These are phyloP conservation scores for Saturnispora ahearnii DNA, from an alignment of 805 yeast species.

Conservation along the genomic window DNA sequence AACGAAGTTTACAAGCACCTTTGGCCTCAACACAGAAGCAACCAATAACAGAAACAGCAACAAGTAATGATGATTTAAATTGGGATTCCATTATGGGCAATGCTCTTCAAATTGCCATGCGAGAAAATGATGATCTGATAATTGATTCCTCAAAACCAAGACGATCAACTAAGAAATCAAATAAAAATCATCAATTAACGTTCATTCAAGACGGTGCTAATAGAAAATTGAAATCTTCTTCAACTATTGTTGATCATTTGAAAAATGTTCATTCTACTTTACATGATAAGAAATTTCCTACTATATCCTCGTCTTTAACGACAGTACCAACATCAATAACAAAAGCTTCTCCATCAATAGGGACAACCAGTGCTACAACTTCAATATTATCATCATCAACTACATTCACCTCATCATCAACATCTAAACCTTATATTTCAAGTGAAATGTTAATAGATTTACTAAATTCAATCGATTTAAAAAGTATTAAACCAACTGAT, in stretches of 20 bases:
- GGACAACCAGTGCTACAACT: background rate
- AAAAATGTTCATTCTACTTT: background rate
- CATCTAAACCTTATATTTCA: conserved; percentile 4
- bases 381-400: background rate
- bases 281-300: background rate
- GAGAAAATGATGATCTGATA: conserved; percentile 38
- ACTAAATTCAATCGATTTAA: conserved; percentile 9
- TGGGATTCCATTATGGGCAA: conserved; percentile 68
- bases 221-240: conserved; percentile 1
- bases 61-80: conserved; percentile 20
- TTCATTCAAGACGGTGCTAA: conserved; percentile 9
- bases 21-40: conserved; percentile 6
- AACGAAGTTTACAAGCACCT: conserved; percentile 11
- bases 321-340: background rate
- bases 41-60: background rate
- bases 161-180: conserved; percentile 1
- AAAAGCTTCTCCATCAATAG: background rate
- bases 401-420: background rate
- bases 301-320: background rate
- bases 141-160: conserved; percentile 15
- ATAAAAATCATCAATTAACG: background rate
- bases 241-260: background rate
- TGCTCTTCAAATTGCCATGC: conserved; percentile 70
- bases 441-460: conserved; percentile 8
- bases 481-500: conserved; percentile 1